Evolutionary conservation across 306 rosid species (phyloP), one percentile per base, ranked within the genome.

Genomic region (Quercus dentata): DNA sequence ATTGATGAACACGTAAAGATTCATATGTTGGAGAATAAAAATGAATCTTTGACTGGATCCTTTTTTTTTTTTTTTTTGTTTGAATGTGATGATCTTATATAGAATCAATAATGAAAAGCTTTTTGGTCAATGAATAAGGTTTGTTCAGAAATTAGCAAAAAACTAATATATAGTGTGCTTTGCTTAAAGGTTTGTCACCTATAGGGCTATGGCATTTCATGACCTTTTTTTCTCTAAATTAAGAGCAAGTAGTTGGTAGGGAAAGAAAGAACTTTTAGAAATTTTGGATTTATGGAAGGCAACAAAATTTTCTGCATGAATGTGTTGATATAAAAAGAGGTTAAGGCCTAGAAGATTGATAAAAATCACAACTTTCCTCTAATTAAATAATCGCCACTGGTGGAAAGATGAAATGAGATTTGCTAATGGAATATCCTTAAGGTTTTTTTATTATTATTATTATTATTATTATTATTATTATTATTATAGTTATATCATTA

Each of bases 1-100:
- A 0, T 44, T 35, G 30, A 14, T 23, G 75, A 14, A 62, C 28
- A 62, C 62, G 61, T 20, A 78, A 56, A 74, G 74, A 69, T 49
- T 44, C 28, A 46, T 82, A 74, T 81, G 74, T 46, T 38, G 61
- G 57, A 46, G 54, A 58, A 74, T 69, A 76, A 57, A 69, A 51
- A 72, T 72, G 78, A 74, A 79, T 85, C 83, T 87, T 87, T 87
- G 86, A 87, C 88, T 69, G 14, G 44, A 81, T 25, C 78, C 11
- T 38, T 38, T 38, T 38, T 38, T 38, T 35, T 38, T 49, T 76
- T 83, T 38, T 35, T 38, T 49, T 76, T 83, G 83, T 85, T 87
- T 77, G 78, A 74, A 86, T 55, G 31, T 57, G 76, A n/a, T 57
- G 78, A 56, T 18, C 41, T 31, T 31, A 73, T 30, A 31, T 23